Conservation (phyloP, 176 grass and related monocot genomes). For the Panicum miliaceum region DNA sequence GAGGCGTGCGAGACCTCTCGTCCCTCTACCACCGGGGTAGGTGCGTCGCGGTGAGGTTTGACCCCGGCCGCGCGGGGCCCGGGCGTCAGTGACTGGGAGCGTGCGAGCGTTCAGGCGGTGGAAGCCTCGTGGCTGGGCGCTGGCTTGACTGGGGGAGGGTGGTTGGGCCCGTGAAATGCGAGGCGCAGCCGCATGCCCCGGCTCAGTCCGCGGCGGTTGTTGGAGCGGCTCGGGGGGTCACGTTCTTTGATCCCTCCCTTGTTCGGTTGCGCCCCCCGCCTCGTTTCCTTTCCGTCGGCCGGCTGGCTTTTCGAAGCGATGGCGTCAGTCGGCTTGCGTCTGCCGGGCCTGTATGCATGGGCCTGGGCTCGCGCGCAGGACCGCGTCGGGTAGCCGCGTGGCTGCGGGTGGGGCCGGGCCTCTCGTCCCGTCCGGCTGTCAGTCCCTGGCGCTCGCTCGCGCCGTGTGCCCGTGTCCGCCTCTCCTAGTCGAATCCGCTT, state of each 20-base stretch:
- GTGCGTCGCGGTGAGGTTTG: too few relatives aligned
- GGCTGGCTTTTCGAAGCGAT: too few relatives aligned
- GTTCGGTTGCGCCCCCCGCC: not conserved
- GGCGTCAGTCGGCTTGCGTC: too few relatives aligned
- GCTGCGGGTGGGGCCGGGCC: not conserved
- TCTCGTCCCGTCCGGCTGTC: too few relatives aligned
- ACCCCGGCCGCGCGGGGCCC: not conserved
- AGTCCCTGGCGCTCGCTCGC: too few relatives aligned
- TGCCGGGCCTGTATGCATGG: too few relatives aligned
- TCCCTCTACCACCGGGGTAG: not conserved
- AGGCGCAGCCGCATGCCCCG: not conserved
- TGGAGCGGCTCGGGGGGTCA: not conserved
- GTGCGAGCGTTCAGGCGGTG: too few relatives aligned
- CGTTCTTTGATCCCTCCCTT: slow-evolving; percentile 43
- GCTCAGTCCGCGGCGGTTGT: not conserved
- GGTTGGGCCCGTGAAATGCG: too few relatives aligned
- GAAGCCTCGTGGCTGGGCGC: not conserved
- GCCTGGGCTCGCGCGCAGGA: too few relatives aligned
- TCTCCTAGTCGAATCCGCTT: not conserved
- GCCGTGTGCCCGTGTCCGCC: not conserved
- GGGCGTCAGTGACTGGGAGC: not conserved
- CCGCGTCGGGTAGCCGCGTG: slow-evolving; percentile 47
- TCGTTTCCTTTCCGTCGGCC: too few relatives aligned
- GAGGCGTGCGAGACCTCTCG: too few relatives aligned
- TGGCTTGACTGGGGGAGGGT: not conserved